Evolutionary conservation across 1,284 basidiomycete genomes (phyloP), one percentile per base, ranked within the genome.

Genomic region (Boletellus sp.): DNA sequence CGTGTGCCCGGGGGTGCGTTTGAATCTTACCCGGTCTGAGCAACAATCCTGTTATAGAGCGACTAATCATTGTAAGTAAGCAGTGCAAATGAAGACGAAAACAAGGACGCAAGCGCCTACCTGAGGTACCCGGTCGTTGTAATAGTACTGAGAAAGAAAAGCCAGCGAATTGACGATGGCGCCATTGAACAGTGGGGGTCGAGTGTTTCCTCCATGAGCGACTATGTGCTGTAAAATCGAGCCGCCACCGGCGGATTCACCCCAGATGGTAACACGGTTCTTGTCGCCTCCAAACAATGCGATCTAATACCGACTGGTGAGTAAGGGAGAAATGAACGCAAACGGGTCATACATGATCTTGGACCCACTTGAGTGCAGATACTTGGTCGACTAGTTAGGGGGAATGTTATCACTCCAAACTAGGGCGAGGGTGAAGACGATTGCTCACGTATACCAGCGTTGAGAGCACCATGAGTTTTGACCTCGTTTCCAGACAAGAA

Each of bases 361-460:
- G 60, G 6, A 70, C 60, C 69, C 69, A 71, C 40, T 63, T 30
- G 6, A 71, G 49, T 13, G 64, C 69, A 44, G 63, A 62, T 0
- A 47, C 37, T 45, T 70, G 69, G 39, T 70, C 69, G 3, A 67
- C 65, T 62, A 12, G 40, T 19, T 3, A 19, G 8, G n/a, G 2
- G n/a, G 21, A 8, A 30, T n/a, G 18, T 11, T 22, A 7, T 51
- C 26, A 43, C 19, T 26, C 15, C 13, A 1, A 28, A 26, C 4
- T 12, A 41, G 24, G 7, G 37, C 21, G 5, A 45, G 33, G 12
- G 18, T 2, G 3, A 53, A 8, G 12, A 8, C 1, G 8, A 4
- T 30, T 18, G 1, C 69, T 57, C 32, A 70, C 68, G 58, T n/a
- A 71, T 51, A 3, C 70, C 66, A 15, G 62, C 65, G 11, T 70